phyloP scores from a whole-genome alignment of 176 grass and related monocot genomes.

The Saccharum spontaneum region DNA sequence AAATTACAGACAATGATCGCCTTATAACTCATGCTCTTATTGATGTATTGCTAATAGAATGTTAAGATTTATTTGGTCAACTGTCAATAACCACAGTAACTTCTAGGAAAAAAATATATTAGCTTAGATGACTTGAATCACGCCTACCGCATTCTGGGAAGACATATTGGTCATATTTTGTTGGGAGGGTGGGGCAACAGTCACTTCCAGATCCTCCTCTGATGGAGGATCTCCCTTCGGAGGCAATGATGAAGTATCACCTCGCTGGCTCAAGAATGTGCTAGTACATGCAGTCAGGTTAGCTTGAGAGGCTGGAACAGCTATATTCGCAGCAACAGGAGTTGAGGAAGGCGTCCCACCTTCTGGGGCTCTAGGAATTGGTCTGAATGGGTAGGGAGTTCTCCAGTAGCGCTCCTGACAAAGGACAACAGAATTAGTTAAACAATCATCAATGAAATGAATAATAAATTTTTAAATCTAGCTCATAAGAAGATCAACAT shows the following conservation, averaged over 20 bases:
- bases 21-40: conserved; percentile 41
- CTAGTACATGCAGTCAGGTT: conserved; percentile 40
- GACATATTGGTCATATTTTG: conserved; percentile 51
- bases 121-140: conserved; percentile 53
- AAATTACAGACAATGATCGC: conserved; percentile 24
- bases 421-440: conserved; percentile 1
- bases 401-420: conserved; percentile 39
- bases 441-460: background rate
- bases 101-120: conserved; percentile 28
- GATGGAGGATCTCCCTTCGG: conserved; percentile 21
- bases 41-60: conserved; percentile 43
- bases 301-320: conserved; percentile 32
- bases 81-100: conserved; percentile 35
- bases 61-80: conserved; percentile 42
- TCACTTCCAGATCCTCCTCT: conserved; percentile 53
- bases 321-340: conserved; percentile 15
- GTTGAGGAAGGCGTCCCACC: conserved; percentile 20
- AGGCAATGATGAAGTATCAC: conserved; percentile 17
- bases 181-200: conserved; percentile 46
- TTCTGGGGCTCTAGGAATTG: conserved; percentile 25
- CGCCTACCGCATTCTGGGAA: conserved; percentile 47
- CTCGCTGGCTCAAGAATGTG: conserved; percentile 20
- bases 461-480: background rate
- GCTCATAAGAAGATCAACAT: background rate
- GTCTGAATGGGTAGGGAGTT: conserved; percentile 31